Base-by-base conservation (phyloP, 257 asterid species). In the Solanum verrucosum region DNA sequence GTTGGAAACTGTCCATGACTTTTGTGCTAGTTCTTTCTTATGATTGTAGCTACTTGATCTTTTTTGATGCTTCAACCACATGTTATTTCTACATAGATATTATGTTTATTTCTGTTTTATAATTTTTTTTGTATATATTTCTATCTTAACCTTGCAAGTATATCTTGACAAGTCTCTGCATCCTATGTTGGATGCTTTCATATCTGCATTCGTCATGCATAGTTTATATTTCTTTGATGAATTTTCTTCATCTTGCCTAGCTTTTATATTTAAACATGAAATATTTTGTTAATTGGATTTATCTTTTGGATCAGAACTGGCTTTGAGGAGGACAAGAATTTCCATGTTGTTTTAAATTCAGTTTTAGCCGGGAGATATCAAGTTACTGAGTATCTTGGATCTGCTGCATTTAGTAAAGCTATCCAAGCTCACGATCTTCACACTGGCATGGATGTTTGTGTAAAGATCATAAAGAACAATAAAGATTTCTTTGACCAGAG, bases 381-480 rank as follows among this genome's bases (percentile, higher is more conserved):
- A 91, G 99, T 97, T 83, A 97, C 99, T 3, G 99, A 97, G 92
- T 96, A 97, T 93, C 98, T 97, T 78, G 99, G 99, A 91, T 97
- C 99, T 84, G 99, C 99, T 79, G 99, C 99, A 89, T 97, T 97
- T 89, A 97, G 99, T 93, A 97, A 97, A 93, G 99, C 99, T 89
- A 95, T 97, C 87, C 99, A 97, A 94, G 99, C 99, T 42, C 99
- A 97, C 83, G 99, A 97, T 90, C 94, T 97, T 92, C 99, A 97
- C 90, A 95, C 99, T 85, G 99, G 99, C 92, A 96, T 97, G 98
- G 99, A 97, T 93, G 99, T 97, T 10, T 97, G 99, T 87, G 97
- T 97, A 91, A 96, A 97, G 92, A 95, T 97, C 88, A 97, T 97
- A 88, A 97, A 97, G 95, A 97, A 96, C 93, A 97, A 97, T 92